Conservation (phyloP, 108 stramenopile genomes). For the Skeletonema menzelii region DNA sequence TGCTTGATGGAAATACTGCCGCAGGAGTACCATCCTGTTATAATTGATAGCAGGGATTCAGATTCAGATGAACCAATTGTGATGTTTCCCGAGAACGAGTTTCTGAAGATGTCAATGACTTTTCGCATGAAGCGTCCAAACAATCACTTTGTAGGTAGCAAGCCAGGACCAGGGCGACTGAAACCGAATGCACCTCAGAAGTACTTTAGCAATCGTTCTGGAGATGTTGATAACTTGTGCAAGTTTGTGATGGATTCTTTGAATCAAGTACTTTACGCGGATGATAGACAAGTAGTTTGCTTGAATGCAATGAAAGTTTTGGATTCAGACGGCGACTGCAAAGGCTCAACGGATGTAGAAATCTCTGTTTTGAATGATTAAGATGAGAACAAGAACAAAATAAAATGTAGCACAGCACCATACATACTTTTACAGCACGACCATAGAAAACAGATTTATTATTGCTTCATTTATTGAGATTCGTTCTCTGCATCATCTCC, state of each 20-base stretch:
- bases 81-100: constrained; percentile 35
- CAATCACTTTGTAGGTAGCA: constrained; percentile 60
- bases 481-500: constrained; percentile 2
- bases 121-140: constrained; percentile 79
- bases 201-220: constrained; percentile 36
- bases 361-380: constrained; percentile 43
- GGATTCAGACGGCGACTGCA: constrained; percentile 63
- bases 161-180: constrained; percentile 53
- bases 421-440: background rate
- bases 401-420: background rate
- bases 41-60: constrained; percentile 22
- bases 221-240: constrained; percentile 77
- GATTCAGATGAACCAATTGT: background rate
- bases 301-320: constrained; percentile 68
- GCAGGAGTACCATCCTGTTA: constrained; percentile 16
- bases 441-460: background rate
- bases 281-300: constrained; percentile 78
- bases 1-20: constrained; percentile 45
- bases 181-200: constrained; percentile 47
- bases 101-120: constrained; percentile 54
- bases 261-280: constrained; percentile 72
- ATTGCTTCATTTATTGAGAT: background rate
- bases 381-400: constrained; percentile 34
- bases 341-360: constrained; percentile 65
- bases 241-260: constrained; percentile 88